Base-by-base conservation (phyloP, 495 filamentous ascomycete genomes). In the Penicillium diatomitis region DNA sequence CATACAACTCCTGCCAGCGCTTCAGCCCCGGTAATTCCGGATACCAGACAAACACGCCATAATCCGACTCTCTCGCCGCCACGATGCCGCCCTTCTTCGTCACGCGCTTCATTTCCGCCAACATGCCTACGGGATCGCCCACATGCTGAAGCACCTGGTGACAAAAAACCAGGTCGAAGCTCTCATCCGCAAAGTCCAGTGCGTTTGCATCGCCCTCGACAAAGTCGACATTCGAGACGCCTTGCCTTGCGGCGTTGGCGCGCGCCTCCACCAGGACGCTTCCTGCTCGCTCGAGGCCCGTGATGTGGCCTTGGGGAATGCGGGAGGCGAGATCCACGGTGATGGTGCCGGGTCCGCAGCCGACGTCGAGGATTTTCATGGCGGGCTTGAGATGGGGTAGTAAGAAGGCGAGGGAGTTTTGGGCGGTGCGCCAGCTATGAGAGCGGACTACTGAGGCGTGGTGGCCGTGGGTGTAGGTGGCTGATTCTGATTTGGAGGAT, bases 301-400 rank as follows among this genome's bases (percentile, higher is more conserved):
- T 67, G 6, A 77, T 65, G 36, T 61, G 56, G 8, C 77, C 79
- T 32, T 72, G 38, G 0, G 75, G 69, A 1, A 76, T 71, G 34
- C 67, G 58, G 1, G 50, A 46, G 7, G 77, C 77, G 5, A 82
- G 56, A 41, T 75, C 77, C 1, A 71, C 56, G 1, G 77, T 81
- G 49, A 81, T 81, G 28, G 70, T 77, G 12, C 78, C 78, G 0
- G 77, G 78, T 9, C 79, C 78, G 56, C 78, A 82, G 40, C 79
- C 79, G 31, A 82, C 66, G 52, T 82, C 79, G 32, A 81, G 73
- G 34, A 82, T 74, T 10, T 67, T 61, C 59, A 72, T 67, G 38
- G 62, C 45, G 0, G 75, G 69, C 35, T 66, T 62, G 12, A 82
- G 57, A 45, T 71, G 61, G 2, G 65, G 68, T 2, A 80, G 59